Evolutionary conservation across 2,329 filamentous ascomycete genomes (phyloP).

Genomic region (Xylaria sp.): DNA sequence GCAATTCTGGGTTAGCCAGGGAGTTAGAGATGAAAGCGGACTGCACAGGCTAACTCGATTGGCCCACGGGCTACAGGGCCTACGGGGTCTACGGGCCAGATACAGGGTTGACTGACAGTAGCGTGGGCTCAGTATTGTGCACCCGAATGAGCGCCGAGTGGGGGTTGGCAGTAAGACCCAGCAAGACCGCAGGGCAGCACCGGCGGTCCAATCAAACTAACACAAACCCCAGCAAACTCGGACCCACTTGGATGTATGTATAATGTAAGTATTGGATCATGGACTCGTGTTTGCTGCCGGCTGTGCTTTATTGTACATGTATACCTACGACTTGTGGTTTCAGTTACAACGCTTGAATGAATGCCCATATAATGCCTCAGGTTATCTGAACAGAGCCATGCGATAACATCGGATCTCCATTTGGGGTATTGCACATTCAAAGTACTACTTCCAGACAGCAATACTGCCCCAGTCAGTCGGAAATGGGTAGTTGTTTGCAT

Average conservation of each 20-base stretch:
- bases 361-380: background rate
- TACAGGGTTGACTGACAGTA: constrained; percentile 20
- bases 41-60: constrained; percentile 19
- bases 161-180: constrained; percentile 8
- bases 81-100: background rate
- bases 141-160: background rate
- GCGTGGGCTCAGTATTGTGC: constrained; percentile 7
- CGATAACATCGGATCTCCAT: constrained; percentile 6
- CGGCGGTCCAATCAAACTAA: constrained; percentile 26
- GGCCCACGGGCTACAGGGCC: background rate
- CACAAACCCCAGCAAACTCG: background rate
- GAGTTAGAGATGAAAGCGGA: constrained; percentile 36
- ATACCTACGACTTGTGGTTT: too few species aligned
- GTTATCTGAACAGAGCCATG: background rate
- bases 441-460: background rate
- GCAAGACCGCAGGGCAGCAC: background rate
- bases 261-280: background rate
- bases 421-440: background rate
- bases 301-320: too few species aligned
- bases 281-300: background rate
- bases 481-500: background rate
- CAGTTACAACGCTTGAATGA: too few species aligned
- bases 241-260: constrained; percentile 17
- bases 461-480: background rate
- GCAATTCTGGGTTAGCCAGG: constrained; percentile 37